These are phyloP conservation scores for Sarocladium oryzae DNA, from an alignment of 2,329 filamentous ascomycete genomes.

Conservation along the genomic window DNA sequence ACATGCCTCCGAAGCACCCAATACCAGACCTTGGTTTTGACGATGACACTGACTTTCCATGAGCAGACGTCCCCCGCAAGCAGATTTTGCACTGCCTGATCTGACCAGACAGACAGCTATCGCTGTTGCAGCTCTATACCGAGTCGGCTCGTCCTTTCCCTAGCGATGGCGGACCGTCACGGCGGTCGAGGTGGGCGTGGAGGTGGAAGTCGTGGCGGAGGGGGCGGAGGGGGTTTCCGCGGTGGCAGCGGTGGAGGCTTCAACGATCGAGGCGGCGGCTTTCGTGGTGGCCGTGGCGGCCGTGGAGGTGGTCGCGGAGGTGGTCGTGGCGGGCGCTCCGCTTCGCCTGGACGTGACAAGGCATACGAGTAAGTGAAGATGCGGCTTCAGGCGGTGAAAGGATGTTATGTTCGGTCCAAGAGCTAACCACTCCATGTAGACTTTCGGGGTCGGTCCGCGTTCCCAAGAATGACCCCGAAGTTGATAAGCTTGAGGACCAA, in stretches of 20 bases:
- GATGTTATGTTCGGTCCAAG: no score
- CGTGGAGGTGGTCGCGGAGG: constrained; percentile 15
- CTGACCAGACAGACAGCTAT: no score
- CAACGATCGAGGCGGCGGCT: constrained; percentile 14
- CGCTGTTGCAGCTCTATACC: no score
- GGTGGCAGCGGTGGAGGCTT: constrained; percentile 16
- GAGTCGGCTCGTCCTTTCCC: no score
- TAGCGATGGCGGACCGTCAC: constrained; percentile 5
- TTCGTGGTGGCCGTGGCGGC: constrained; percentile 15
- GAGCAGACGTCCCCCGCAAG: no score
- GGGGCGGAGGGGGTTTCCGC: constrained; percentile 13
- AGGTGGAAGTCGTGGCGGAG: constrained; percentile 14
- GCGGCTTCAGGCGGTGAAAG: not conserved
- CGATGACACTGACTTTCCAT: no score
- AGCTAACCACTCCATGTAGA: not conserved
- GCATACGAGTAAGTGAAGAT: not conserved
- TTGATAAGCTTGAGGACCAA: constrained; percentile 33
- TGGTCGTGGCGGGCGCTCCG: constrained; percentile 11
- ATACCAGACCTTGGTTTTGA: no score
- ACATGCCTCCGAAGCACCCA: no score
- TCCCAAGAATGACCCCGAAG: constrained; percentile 15
- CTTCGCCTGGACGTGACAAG: constrained; percentile 11
- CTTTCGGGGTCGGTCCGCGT: not conserved
- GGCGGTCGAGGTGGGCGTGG: constrained; percentile 14
- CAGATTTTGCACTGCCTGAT: no score